Evolutionary conservation across 306 rosid species (phyloP).

Genomic region (Gleditsia sinensis): DNA sequence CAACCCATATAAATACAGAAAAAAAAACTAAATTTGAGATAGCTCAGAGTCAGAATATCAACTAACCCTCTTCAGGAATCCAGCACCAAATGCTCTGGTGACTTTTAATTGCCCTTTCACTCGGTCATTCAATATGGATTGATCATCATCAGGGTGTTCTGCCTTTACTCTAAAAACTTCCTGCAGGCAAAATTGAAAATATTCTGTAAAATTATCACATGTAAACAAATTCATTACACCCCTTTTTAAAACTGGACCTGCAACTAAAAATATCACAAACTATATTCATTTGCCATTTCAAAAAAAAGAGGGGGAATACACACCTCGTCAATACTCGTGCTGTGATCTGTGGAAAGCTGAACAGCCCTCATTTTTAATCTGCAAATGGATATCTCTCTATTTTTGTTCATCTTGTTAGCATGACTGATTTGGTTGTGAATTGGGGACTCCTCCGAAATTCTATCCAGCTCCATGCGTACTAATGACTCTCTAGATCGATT

Average conservation of each 20-base stretch:
- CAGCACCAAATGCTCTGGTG: no score
- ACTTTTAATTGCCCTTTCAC: conserved; percentile 67
- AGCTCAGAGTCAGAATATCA: conserved; percentile 39
- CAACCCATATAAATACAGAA: no score
- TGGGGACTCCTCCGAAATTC: conserved; percentile 68
- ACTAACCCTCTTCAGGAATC: conserved; percentile 66
- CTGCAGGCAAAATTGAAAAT: conserved; percentile 38
- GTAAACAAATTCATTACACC: not conserved
- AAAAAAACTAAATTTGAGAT: conserved; percentile 43
- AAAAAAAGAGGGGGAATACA: no score
- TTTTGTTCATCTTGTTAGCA: conserved; percentile 51
- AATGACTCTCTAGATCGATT: no score
- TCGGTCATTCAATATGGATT: conserved; percentile 56
- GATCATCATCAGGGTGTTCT: conserved; percentile 61
- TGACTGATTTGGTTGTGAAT: conserved; percentile 51
- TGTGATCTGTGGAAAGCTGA: no score
- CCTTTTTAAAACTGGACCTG: not conserved
- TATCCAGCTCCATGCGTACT: conserved; percentile 67
- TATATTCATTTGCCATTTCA: conserved; percentile 3
- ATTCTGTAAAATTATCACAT: not conserved
- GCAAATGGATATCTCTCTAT: no score
- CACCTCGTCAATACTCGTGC: no score
- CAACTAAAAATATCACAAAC: not conserved
- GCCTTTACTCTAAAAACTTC: conserved; percentile 54
- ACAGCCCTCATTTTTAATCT: no score